Evolutionary conservation across 2,329 filamentous ascomycete species (phyloP).

Genomic region (Monosporascus sp.): DNA sequence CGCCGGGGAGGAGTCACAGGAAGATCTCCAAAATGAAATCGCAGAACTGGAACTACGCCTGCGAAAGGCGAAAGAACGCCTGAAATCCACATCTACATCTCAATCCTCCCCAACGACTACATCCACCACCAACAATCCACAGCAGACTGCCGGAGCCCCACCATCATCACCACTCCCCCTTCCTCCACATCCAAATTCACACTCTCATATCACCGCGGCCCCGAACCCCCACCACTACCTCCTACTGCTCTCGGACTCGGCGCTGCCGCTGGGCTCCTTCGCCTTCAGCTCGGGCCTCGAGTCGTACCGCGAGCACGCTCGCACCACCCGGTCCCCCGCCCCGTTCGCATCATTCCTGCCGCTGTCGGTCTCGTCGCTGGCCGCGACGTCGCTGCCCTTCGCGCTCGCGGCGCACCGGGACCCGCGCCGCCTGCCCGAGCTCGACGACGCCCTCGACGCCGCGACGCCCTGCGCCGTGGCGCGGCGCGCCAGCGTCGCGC

Average conservation of each 20-base stretch:
- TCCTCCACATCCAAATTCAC: constrained; percentile 4
- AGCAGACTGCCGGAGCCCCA: constrained; percentile 3
- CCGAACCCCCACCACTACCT: constrained; percentile 55
- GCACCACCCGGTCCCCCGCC: constrained; percentile 11
- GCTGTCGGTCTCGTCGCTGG: constrained; percentile 65
- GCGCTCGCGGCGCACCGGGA: constrained; percentile 61
- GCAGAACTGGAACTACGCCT: constrained; percentile 50
- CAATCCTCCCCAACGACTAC: constrained; percentile 5
- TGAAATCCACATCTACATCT: constrained; percentile 12
- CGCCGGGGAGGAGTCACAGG: constrained; percentile 10
- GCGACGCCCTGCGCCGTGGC: constrained; percentile 75
- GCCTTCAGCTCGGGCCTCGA: constrained; percentile 80
- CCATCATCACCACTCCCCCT: constrained; percentile 1
- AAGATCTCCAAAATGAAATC: constrained; percentile 47
- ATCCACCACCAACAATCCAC: constrained; percentile 3
- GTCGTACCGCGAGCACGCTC: constrained; percentile 70
- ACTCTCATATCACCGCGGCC: constrained; percentile 1
- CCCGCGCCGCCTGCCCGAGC: constrained; percentile 42
- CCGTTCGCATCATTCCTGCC: constrained; percentile 52
- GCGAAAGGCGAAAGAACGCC: constrained; percentile 31
- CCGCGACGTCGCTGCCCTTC: constrained; percentile 69
- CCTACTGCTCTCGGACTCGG: constrained; percentile 74
- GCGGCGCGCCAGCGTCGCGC: constrained; percentile 66
- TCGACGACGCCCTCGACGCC: constrained; percentile 76
- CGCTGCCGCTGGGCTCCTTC: constrained; percentile 78